Conservation (phyloP, 305 asterid genomes). For the Fraxinus platypoda region DNA sequence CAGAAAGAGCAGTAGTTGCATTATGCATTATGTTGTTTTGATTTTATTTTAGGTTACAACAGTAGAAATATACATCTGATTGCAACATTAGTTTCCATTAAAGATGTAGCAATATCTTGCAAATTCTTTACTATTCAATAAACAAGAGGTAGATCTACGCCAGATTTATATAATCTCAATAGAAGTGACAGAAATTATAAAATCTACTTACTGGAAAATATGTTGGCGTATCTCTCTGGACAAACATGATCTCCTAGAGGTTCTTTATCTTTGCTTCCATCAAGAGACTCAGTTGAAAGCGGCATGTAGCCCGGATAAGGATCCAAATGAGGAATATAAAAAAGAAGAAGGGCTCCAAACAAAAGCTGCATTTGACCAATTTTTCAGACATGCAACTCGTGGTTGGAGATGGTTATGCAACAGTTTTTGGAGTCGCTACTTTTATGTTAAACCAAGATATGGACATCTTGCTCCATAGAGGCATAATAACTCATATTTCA, state of each 20-base stretch:
- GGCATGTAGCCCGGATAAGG: constrained; percentile 73
- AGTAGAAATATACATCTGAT: not conserved
- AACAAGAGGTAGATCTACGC: not conserved
- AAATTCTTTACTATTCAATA: not conserved
- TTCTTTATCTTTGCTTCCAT: constrained; percentile 43
- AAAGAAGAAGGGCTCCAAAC: constrained; percentile 61
- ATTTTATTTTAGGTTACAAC: not conserved
- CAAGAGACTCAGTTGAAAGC: constrained; percentile 46
- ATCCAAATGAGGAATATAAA: constrained; percentile 65
- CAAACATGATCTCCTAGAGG: constrained; percentile 59
- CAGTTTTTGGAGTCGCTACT: not conserved
- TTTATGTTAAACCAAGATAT: constrained; percentile 6
- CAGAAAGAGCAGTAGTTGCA: constrained; percentile 18
- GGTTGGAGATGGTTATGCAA: not conserved
- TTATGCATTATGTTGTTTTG: not conserved
- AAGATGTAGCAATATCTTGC: not conserved
- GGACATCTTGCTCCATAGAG: constrained; percentile 4
- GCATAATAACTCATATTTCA: constrained; percentile 12
- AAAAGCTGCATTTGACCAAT: constrained; percentile 49
- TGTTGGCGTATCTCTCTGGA: constrained; percentile 77
- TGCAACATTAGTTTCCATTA: not conserved
- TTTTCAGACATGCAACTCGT: constrained; percentile 18
- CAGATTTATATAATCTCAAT: constrained; percentile 1
- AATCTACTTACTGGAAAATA: constrained; percentile 60
- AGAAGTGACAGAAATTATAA: constrained; percentile 12